These are phyloP conservation scores for Austroboletus niveus DNA, from an alignment of 1,284 basidiomycete species.

Conservation along the genomic window DNA sequence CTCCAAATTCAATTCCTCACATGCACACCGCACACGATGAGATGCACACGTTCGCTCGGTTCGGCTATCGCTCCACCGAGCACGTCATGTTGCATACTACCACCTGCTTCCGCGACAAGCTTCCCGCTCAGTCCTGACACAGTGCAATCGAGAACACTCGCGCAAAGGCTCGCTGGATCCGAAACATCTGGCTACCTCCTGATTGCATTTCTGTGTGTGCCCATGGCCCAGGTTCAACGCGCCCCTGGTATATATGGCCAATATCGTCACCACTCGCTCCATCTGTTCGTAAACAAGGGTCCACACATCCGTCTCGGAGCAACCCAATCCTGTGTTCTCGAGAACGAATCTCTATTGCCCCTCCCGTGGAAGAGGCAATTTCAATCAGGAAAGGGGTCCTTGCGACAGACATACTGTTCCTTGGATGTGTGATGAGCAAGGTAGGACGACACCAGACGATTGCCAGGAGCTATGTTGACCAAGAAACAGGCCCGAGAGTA, in stretches of 20 bases:
- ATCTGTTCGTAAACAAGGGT: conserved; percentile 23
- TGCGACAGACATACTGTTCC: conserved; percentile 4
- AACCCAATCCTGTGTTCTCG: conserved; percentile 21
- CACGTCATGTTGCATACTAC: conserved; percentile 2
- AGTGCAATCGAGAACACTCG: conserved; percentile 2
- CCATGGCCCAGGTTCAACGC: conserved; percentile 16
- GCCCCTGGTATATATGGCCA: conserved; percentile 1
- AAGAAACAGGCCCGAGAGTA: conserved; percentile 17
- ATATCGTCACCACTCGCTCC: conserved; percentile 9
- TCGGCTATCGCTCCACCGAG: conserved; percentile 26
- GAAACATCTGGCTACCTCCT: conserved; percentile 4
- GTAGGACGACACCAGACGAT: conserved; percentile 4
- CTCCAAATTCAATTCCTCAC: conserved; percentile 22
- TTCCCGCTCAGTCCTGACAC: background rate
- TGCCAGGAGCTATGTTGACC: conserved; percentile 7
- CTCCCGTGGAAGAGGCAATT: conserved; percentile 20
- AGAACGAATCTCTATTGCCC: conserved; percentile 36
- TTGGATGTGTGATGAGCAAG: conserved; percentile 13
- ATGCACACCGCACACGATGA: conserved; percentile 22
- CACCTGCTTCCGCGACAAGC: conserved; percentile 19
- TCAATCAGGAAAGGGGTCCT: conserved; percentile 17
- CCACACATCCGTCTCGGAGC: conserved; percentile 9
- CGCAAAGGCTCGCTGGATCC: conserved; percentile 20
- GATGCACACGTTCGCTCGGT: conserved; percentile 24
- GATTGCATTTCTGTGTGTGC: conserved; percentile 20